Conservation (phyloP, 192 early-diverging fungal genomes). For the Podila verticillata region DNA sequence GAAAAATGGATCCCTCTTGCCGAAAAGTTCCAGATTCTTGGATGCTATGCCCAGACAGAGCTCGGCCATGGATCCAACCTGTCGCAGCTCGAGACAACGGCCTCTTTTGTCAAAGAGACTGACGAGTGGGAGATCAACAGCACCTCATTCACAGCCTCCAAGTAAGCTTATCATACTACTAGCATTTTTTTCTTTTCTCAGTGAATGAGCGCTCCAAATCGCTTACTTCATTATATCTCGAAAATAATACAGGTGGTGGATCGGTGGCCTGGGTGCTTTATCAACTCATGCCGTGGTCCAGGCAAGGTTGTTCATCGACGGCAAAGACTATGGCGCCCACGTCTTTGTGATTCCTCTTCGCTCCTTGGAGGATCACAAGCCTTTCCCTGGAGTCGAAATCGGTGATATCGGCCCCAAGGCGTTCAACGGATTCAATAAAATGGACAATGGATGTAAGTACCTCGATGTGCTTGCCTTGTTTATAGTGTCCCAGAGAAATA, state of each 20-base stretch:
- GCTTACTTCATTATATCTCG: too few species aligned
- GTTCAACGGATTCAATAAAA: slow-evolving; percentile 55
- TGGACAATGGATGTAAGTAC: slow-evolving; percentile 57
- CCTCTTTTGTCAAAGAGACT: slow-evolving; percentile 81
- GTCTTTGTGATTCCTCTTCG: slow-evolving; percentile 72
- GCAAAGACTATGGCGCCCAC: slow-evolving; percentile 71
- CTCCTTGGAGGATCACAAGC: slow-evolving; percentile 64
- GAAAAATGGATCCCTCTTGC: slow-evolving; percentile 76
- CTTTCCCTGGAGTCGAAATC: slow-evolving; percentile 65
- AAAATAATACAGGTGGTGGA: slow-evolving; percentile 62
- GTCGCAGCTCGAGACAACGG: slow-evolving; percentile 87
- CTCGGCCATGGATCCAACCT: slow-evolving; percentile 77
- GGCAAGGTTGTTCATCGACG: slow-evolving; percentile 66
- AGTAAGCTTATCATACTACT: slow-evolving; percentile 16
- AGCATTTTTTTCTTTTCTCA: too few species aligned
- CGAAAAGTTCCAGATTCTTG: slow-evolving; percentile 75
- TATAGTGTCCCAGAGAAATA: too few species aligned
- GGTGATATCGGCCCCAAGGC: slow-evolving; percentile 76
- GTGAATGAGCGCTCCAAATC: too few species aligned
- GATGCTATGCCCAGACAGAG: slow-evolving; percentile 89
- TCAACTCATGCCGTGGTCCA: slow-evolving; percentile 74
- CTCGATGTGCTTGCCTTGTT: background rate
- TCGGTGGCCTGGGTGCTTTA: slow-evolving; percentile 71
- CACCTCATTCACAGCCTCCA: slow-evolving; percentile 74
- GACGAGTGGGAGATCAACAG: slow-evolving; percentile 89